Base-by-base conservation (phyloP, 352 stramenopile species). In the Phytophthora litchii region DNA sequence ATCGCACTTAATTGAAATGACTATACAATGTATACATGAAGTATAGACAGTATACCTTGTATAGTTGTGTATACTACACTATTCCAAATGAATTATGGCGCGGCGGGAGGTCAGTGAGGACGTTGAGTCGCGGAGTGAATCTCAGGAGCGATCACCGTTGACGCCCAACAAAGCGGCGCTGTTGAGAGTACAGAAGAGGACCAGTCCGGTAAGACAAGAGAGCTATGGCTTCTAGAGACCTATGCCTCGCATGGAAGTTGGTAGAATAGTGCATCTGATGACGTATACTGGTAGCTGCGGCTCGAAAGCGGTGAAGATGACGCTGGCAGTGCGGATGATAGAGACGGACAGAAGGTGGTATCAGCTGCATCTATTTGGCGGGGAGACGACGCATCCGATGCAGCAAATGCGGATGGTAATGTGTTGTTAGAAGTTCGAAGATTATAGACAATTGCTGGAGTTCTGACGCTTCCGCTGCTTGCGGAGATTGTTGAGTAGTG, bases 351-450 rank as follows among this genome's bases (percentile, higher is more conserved):
- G 9, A 57, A 53, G 17, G 19, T 72, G 12, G 48, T 42, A 2
- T n/a, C 45, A 5, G 59, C 63, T 8, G 52, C 55, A 6, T 57
- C 48, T 0, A 57, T 60, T 56, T 76, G 70, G 70, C 34, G 51
- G 21, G 55, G 31, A 41, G 29, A 56, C 9, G 41, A 68, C n/a
- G 21, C 51, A 29, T 35, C 46, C 14, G 57, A 69, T 23, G 27
- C 46, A 20, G 23, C 40, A 1, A 60, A 74, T 46, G 42, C 47
- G 1, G 53, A 76, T 59, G 70, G 70, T 79, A 48, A 51, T n/a
- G 9, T 19, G 1, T 16, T 20, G 17, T 19, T 3, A 9, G 41
- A 25, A 3, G 3, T 27, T 23, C 3, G 11, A 14, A n/a, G 14
- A 50, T 16, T n/a, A n/a, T n/a, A n/a, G 14, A 13, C 14, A 19